Evolutionary conservation across 305 asterid species (phyloP).

Genomic region (Plantago coronopus): DNA sequence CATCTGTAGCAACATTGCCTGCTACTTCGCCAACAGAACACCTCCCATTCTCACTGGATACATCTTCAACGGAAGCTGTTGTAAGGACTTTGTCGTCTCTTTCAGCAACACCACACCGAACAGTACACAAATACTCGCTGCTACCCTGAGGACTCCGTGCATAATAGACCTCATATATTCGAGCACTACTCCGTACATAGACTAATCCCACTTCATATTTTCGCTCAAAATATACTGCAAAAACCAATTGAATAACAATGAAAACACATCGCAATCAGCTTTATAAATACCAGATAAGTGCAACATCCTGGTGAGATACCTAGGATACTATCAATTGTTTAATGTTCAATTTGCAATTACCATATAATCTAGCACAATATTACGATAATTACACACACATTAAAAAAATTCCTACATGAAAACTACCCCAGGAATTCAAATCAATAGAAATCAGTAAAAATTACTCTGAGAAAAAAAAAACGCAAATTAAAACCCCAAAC

Average conservation of each 20-base stretch:
- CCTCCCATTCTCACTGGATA: slow-evolving; percentile 28
- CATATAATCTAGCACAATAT: too few relatives aligned
- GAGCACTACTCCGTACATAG: slow-evolving; percentile 86
- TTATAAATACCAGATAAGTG: background rate
- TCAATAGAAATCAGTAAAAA: background rate
- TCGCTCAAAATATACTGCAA: slow-evolving; percentile 60
- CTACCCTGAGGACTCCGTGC: slow-evolving; percentile 38
- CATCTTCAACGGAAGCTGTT: slow-evolving; percentile 37
- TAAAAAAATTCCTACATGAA: too few relatives aligned
- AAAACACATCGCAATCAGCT: background rate
- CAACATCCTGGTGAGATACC: background rate
- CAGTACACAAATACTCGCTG: slow-evolving; percentile 71
- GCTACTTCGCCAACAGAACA: slow-evolving; percentile 25
- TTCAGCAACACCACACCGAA: slow-evolving; percentile 68
- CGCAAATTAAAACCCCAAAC: background rate
- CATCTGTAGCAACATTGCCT: slow-evolving; percentile 38
- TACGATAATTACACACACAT: too few relatives aligned
- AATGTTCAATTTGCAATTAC: background rate
- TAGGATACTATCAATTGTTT: background rate
- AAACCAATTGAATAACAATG: background rate
- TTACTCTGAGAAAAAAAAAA: background rate
- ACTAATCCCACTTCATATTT: slow-evolving; percentile 60
- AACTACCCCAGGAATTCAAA: too few relatives aligned
- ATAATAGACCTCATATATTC: slow-evolving; percentile 69
- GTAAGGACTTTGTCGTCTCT: slow-evolving; percentile 56